Evolutionary conservation across 1,284 basidiomycete genomes (phyloP).

Genomic region (Abortiporus biennis): DNA sequence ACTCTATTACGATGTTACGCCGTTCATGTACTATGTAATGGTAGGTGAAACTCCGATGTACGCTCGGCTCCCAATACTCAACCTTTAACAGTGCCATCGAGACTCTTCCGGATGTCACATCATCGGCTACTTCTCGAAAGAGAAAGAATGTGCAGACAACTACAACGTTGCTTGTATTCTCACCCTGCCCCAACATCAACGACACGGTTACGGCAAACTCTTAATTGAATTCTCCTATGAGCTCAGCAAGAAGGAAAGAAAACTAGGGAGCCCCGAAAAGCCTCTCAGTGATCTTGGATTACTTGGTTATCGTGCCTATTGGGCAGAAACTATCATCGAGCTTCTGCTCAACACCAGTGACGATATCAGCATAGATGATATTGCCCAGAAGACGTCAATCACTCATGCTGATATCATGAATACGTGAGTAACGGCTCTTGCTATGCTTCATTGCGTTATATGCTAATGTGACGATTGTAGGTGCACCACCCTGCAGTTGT

Average conservation of each 20-base stretch:
- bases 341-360: constrained; percentile 70
- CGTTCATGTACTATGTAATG: constrained; percentile 99
- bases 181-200: constrained; percentile 95
- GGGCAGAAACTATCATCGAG: constrained; percentile 97
- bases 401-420: constrained; percentile 97
- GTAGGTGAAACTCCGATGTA: constrained; percentile 33
- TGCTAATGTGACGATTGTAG: constrained; percentile 43
- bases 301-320: constrained; percentile 92
- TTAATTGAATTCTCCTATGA: constrained; percentile 99
- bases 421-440: constrained; percentile 60
- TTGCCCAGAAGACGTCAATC: constrained; percentile 95
- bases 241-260: constrained; percentile 93
- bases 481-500: constrained; percentile 90
- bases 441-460: neutral
- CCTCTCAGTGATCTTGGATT: constrained; percentile 94
- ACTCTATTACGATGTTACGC: constrained; percentile 98
- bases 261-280: constrained; percentile 96
- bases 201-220: constrained; percentile 91
- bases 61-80: constrained; percentile 4
- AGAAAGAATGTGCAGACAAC: constrained; percentile 96
- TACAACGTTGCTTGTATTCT: constrained; percentile 99
- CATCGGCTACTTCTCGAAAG: constrained; percentile 98
- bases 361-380: constrained; percentile 94
- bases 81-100: constrained; percentile 57
- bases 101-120: constrained; percentile 92